Percentiles rank a stretch among this genome's conserved stretches.
Conservation (phyloP, 805 yeast genomes). For the Geotrichum ghanense region DNA sequence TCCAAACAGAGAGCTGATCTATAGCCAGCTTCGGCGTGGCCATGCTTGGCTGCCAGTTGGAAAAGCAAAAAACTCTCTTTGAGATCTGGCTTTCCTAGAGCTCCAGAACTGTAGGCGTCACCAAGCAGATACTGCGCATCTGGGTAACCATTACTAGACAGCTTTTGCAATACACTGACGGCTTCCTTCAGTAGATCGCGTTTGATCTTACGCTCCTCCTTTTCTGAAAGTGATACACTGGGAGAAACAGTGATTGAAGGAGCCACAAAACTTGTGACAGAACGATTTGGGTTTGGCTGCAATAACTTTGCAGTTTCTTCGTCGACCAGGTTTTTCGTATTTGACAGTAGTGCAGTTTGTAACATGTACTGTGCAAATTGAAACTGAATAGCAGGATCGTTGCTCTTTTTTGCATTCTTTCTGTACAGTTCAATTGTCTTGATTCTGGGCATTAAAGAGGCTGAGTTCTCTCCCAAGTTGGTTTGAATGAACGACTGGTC, state of each 20-base stretch:
- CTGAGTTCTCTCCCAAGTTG: constrained; percentile 17
- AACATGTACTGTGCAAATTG: constrained; percentile 86
- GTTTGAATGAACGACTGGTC: constrained; percentile 20
- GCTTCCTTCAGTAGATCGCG: constrained; percentile 69
- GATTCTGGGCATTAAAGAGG: constrained; percentile 53
- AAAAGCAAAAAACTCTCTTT: constrained; percentile 67
- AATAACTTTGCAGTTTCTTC: background rate
- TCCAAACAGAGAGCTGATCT: constrained; percentile 86
- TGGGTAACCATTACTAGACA: constrained; percentile 68
- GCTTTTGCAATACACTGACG: constrained; percentile 48
- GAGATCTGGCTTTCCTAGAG: constrained; percentile 68
- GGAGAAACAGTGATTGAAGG: background rate
- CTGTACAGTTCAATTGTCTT: constrained; percentile 82
- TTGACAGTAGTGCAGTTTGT: constrained; percentile 55
- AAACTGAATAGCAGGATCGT: constrained; percentile 78
- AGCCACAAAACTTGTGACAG: background rate
- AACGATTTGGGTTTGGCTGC: background rate
- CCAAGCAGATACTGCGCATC: constrained; percentile 89
- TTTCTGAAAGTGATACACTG: constrained; percentile 8
- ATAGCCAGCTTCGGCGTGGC: constrained; percentile 84
- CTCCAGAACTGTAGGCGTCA: constrained; percentile 82
- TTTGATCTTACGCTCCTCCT: constrained; percentile 29
- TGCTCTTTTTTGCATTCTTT: constrained; percentile 70
- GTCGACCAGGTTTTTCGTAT: constrained; percentile 5
- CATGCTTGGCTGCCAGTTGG: constrained; percentile 86